These are phyloP conservation scores for Fusarium buharicum DNA, from an alignment of 2,329 filamentous ascomycete genomes.

Conservation along the genomic window DNA sequence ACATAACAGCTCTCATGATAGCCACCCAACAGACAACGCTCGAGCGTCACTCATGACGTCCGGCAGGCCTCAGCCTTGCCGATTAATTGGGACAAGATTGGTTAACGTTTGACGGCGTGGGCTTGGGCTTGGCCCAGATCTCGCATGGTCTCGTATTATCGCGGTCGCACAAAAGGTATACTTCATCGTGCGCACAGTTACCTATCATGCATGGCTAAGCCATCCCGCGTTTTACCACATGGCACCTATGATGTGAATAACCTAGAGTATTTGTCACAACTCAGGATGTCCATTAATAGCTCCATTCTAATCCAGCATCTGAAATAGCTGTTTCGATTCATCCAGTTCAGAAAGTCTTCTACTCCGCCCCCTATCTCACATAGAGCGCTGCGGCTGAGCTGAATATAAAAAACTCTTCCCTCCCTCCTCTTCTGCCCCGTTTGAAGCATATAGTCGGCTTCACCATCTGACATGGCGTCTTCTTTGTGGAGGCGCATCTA, in stretches of 20 bases:
- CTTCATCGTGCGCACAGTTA: background rate
- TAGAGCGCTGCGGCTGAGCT: slow-evolving; percentile 1
- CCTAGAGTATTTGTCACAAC: too few species aligned
- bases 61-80: slow-evolving; percentile 13
- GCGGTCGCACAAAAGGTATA: slow-evolving; percentile 10
- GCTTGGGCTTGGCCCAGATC: slow-evolving; percentile 12
- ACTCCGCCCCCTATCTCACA: slow-evolving; percentile 8
- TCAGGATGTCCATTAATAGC: too few species aligned
- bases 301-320: too few species aligned
- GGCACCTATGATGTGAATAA: too few species aligned
- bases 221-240: background rate
- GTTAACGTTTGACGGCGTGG: slow-evolving; percentile 15
- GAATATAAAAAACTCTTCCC: background rate
- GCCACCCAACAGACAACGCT: slow-evolving; percentile 4
- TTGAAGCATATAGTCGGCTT: slow-evolving; percentile 19
- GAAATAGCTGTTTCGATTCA: background rate
- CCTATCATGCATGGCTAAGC: too few species aligned
- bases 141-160: slow-evolving; percentile 1
- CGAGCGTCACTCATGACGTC: slow-evolving; percentile 20
- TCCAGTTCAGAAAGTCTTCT: background rate
- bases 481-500: slow-evolving; percentile 6
- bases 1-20: background rate
- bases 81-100: background rate
- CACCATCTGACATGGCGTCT: background rate
- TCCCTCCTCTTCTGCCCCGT: slow-evolving; percentile 19